Base-by-base conservation (phyloP, 495 filamentous ascomycete genomes). In the Poronia punctata region DNA sequence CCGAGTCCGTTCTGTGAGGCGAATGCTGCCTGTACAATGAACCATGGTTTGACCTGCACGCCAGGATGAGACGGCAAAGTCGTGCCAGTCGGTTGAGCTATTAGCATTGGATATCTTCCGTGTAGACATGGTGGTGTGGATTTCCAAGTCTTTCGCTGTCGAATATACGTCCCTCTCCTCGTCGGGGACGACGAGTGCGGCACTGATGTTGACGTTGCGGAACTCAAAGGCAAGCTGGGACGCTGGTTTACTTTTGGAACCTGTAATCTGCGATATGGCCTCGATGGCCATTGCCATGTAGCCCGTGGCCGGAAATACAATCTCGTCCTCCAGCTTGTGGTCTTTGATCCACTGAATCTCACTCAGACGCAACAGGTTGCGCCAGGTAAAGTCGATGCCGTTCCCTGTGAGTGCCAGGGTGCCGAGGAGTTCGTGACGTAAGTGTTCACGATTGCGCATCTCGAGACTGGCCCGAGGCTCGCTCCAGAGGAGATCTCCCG, bases 301-400 rank as follows among this genome's bases (percentile, higher is more conserved):
- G 0, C 60, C 71, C 3, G 75, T 61, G 7, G 62, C 76, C 4
- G 80, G 79, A 30, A 78, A 75, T 0, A 85, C 53, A 6, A 60
- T 39, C 14, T 62, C 51, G 1, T 25, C 22, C 15, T 61, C 58
- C 1, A 68, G 4, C 20, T 38, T 50, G 50, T 78, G 74, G 25
- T 72, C 72, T 0, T 45, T 29, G 0, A 77, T 22, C 74, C 73
- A 80, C 0, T 65, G 62, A 0, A 62, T 33, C 20, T 57, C 51
- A 16, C 18, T 27, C 1, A 41, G 11, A 3, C 25, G 45, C 1
- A 54, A 32, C 24, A 40, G 44, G 21, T 57, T 57, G 2, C 54
- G 35, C 54, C 54, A 57, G 10, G 8, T 35, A 18, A 26, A 49
- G 10, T 54, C 31, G 8, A 49, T 44, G 0, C 38, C 54, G 14